Evolutionary conservation across 495 filamentous ascomycete genomes (phyloP).

Genomic region (Zalerion maritima): DNA sequence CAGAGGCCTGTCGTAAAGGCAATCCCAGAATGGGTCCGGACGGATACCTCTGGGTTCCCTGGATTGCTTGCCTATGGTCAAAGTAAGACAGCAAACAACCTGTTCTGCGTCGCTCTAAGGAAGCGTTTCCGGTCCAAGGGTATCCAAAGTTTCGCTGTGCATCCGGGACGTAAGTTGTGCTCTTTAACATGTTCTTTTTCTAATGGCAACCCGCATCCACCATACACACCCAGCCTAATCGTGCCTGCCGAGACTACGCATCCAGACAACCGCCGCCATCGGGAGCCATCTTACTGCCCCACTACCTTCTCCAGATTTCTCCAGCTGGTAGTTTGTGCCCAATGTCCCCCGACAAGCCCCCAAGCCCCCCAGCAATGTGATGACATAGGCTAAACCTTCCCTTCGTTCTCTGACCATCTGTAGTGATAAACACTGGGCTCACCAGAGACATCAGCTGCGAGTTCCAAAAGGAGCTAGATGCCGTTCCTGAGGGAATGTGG

Average conservation of each 20-base stretch:
- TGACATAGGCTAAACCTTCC: no score
- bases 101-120: conserved; percentile 4
- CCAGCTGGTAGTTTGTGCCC: no score
- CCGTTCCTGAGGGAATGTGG: conserved; percentile 2
- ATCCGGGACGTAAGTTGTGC: conserved; percentile 9
- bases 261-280: no score
- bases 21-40: conserved; percentile 4
- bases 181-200: conserved; percentile 4
- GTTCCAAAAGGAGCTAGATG: conserved; percentile 5
- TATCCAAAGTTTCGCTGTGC: conserved; percentile 7
- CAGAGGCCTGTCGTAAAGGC: conserved; percentile 2
- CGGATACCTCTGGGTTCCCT: conserved; percentile 1
- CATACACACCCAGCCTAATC: no score
- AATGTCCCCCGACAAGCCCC: no score
- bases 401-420: no score
- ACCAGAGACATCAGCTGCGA: conserved; percentile 2
- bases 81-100: conserved; percentile 8
- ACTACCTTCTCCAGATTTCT: no score
- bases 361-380: no score
- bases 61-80: conserved; percentile 3
- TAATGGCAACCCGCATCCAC: no score
- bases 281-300: no score
- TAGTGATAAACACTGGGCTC: conserved; percentile 2
- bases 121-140: conserved; percentile 5
- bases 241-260: no score